phyloP scores from a whole-genome alignment of 495 filamentous ascomycete genomes.

The Annulohypoxylon nitens region DNA sequence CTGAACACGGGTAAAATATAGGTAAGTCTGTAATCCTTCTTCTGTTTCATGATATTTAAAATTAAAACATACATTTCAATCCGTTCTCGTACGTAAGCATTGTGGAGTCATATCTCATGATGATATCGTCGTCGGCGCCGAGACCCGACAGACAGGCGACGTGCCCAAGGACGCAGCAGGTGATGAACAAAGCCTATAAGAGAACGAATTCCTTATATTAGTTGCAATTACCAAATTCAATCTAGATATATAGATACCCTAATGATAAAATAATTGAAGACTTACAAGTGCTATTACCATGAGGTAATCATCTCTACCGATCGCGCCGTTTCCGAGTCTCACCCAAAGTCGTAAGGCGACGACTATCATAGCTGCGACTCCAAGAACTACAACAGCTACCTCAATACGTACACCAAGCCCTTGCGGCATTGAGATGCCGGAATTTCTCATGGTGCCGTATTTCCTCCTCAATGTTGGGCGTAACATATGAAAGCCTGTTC shows the following conservation, averaged over 20 bases:
- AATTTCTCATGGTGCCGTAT: not conserved
- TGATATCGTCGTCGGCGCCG: conserved; percentile 25
- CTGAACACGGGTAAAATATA: conserved; percentile 8
- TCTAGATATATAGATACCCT: too few relatives aligned
- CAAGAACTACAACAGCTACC: not conserved
- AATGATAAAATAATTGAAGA: not conserved
- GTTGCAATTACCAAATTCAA: not conserved
- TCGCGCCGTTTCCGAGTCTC: conserved; percentile 26
- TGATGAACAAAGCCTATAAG: conserved; percentile 23
- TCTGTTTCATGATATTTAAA: not conserved
- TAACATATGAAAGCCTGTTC: not conserved
- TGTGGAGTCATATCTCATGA: conserved; percentile 6
- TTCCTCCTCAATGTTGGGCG: conserved; percentile 1
- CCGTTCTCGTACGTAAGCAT: conserved; percentile 1
- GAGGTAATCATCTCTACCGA: conserved; percentile 33
- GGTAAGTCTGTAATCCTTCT: not conserved
- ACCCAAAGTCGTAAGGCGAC: conserved; percentile 26
- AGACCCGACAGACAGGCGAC: conserved; percentile 29
- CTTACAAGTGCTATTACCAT: conserved; percentile 34
- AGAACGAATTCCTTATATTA: not conserved
- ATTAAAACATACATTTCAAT: conserved; percentile 26
- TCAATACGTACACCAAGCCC: conserved; percentile 16
- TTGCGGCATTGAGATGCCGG: not conserved
- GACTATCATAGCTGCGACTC: not conserved
- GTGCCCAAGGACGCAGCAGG: not conserved